Evolutionary conservation across 1,139 yeast genomes (phyloP).

Genomic region (Zygotorulaspora mrakii): DNA sequence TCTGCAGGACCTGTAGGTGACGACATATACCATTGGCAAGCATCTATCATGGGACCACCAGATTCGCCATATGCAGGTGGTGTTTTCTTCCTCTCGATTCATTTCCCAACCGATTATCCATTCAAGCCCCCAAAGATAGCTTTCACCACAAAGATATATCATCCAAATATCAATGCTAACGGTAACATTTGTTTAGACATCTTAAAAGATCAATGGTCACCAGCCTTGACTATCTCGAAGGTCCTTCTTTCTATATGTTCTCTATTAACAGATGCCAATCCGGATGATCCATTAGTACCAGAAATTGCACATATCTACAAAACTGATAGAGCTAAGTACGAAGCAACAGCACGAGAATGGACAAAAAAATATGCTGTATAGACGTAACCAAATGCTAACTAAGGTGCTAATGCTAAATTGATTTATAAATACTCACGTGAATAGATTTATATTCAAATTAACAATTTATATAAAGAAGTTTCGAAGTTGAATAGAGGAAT

Average conservation of each 20-base stretch:
- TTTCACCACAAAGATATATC: conserved; percentile 85
- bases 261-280: conserved; percentile 92
- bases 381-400: conserved; percentile 17
- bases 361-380: conserved; percentile 96
- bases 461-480: not conserved
- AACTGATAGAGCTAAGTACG: conserved; percentile 90
- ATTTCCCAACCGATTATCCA: conserved; percentile 93
- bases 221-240: conserved; percentile 76
- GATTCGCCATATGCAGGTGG: conserved; percentile 95
- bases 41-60: conserved; percentile 93
- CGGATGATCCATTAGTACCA: conserved; percentile 98
- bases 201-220: conserved; percentile 63
- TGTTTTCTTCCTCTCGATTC: conserved; percentile 84
- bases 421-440: not conserved
- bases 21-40: conserved; percentile 94
- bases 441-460: conserved; percentile 2
- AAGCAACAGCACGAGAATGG: conserved; percentile 98
- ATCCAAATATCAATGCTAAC: conserved; percentile 84
- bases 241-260: conserved; percentile 87
- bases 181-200: conserved; percentile 56
- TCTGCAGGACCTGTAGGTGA: conserved; percentile 99
- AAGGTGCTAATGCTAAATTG: not conserved
- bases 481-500: too few relatives aligned
- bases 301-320: conserved; percentile 97
- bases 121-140: conserved; percentile 92